Base-by-base conservation (phyloP, 192 early-diverging fungal genomes). In the Martensiomyces pterosporus region DNA sequence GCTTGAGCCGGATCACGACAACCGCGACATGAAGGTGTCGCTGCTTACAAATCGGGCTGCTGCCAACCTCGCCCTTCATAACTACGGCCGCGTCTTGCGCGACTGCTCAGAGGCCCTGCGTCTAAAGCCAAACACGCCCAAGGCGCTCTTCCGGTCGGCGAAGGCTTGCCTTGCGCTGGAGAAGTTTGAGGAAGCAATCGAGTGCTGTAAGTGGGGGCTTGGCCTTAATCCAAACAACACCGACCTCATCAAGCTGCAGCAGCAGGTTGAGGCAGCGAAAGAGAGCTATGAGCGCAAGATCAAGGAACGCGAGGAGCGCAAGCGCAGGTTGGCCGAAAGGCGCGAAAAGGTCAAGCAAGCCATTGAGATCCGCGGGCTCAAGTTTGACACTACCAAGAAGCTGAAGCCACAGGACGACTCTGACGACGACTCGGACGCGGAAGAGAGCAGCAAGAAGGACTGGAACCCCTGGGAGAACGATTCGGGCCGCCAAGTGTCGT, bases 1-100 rank as follows among this genome's bases (percentile, higher is more conserved):
- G 1, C 60, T 99, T 17, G 84, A 71, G 39, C 83, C 71, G 43
- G 82, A 79, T 15, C 86, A 83, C 76, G 64, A 80, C 15, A 88
- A 94, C 63, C 51, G 46, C 10, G 78, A 78, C 39, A 75, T 99
- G n/a, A 85, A 86, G 27, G 86, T 94, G 23, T 69, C 81, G 0
- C 81, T 93, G 23, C 82, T 84, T 48, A 79, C 80, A 3, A 99
- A 99, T 67, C 66, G 97, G 13, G 97, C 97, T 8, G 94, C 94
- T 0, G 87, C 86, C 15, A 90, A 98, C 47, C 61, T 99, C 13
- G 89, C 93, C 49, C 29, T 76, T 78, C 83, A 79, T 17, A 97
- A 97, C 76, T 95, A 83, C 55, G 80, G 93, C 9, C 78, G 68
- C 47, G 93, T 87, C n/a, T 57, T 97, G 29, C 83, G 79, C 40